Percentiles rank a stretch among this genome's conserved stretches.
Conservation (phyloP, 805 yeast genomes). For the Lipomyces starkeyi region DNA sequence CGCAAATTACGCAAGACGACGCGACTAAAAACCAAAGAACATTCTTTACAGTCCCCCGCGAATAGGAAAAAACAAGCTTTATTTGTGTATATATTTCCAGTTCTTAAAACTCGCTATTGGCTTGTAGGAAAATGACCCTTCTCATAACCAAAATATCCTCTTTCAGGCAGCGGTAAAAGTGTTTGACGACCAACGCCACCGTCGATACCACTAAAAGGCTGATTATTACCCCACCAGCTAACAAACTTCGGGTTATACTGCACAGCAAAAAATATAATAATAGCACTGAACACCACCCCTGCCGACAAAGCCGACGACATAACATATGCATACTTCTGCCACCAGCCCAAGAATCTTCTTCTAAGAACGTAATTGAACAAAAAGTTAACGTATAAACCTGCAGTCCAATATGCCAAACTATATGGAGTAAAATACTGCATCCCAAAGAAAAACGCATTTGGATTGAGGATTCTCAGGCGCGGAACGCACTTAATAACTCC, state of each 20-base stretch:
- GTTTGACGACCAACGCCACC: conserved; percentile 26
- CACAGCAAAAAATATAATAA: conserved; percentile 58
- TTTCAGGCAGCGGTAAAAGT: not conserved
- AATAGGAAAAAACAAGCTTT: too few relatives aligned
- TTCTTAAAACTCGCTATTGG: not conserved
- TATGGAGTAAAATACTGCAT: conserved; percentile 3
- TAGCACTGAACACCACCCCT: conserved; percentile 68
- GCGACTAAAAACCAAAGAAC: too few relatives aligned
- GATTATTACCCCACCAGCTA: conserved; percentile 65
- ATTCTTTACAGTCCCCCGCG: too few relatives aligned
- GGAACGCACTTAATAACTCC: conserved; percentile 7
- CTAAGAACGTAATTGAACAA: conserved; percentile 62
- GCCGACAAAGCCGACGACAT: conserved; percentile 68
- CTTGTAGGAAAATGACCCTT: not conserved
- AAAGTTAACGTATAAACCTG: conserved; percentile 54
- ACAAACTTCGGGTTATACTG: conserved; percentile 45
- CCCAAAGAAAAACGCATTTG: conserved; percentile 17
- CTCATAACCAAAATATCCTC: conserved; percentile 2
- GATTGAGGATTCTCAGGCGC: conserved; percentile 15
- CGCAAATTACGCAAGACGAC: too few relatives aligned
- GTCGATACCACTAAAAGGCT: conserved; percentile 16
- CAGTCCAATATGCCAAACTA: conserved; percentile 44
- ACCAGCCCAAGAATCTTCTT: conserved; percentile 64
- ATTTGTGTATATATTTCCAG: too few relatives aligned
- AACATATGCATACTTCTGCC: conserved; percentile 74